Conservation (phyloP, 169 alveolate species). For the Plasmodium yoelii region DNA sequence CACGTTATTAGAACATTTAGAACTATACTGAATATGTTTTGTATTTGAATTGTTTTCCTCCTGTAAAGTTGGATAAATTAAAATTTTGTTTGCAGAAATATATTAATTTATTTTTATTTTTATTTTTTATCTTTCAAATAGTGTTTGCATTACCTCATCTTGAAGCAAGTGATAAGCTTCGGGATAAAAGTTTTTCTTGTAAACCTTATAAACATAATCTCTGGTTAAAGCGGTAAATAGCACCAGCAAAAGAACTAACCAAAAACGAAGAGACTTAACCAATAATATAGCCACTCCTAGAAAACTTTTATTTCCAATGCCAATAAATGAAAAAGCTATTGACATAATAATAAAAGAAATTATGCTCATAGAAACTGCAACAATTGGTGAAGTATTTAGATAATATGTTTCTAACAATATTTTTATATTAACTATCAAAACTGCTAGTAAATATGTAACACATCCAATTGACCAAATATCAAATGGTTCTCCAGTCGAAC, state of each 20-base stretch:
- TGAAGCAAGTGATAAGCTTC: conserved; percentile 62
- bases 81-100: not conserved
- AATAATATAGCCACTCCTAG: conserved; percentile 41
- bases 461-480: conserved; percentile 81
- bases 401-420: conserved; percentile 85
- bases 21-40: no score
- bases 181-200: conserved; percentile 66
- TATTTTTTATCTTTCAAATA: not conserved
- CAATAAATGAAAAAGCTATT: conserved; percentile 49
- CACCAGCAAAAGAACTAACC: conserved; percentile 63
- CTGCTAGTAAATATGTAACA: conserved; percentile 78
- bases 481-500: conserved; percentile 77
- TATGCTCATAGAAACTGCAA: conserved; percentile 78
- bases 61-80: no score
- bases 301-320: conserved; percentile 51
- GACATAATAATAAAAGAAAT: conserved; percentile 63
- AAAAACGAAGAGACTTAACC: conserved; percentile 57
- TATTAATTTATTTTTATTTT: not conserved
- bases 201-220: conserved; percentile 59
- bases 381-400: conserved; percentile 77
- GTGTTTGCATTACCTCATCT: conserved; percentile 16
- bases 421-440: conserved; percentile 84
- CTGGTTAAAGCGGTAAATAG: conserved; percentile 36
- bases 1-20: no score
- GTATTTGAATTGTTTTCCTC: no score